Evolutionary conservation across 2,329 filamentous ascomycete genomes (phyloP).

Genomic region (Microsporum canis): DNA sequence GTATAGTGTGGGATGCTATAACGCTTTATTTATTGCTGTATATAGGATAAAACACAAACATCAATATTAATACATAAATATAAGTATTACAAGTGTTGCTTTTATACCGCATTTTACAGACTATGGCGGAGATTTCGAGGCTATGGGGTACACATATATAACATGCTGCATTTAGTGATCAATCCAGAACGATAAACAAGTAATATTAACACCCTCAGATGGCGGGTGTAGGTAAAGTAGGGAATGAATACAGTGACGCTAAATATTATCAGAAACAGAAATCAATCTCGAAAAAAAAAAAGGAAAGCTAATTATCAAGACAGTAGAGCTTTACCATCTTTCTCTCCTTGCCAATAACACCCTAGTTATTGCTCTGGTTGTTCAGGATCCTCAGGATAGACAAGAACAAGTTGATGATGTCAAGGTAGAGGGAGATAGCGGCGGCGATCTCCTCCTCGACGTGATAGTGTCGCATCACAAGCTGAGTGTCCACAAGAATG

Average conservation of each 20-base stretch:
- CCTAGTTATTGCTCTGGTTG: constrained; percentile 87
- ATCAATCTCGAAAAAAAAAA: neutral
- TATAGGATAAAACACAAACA: neutral
- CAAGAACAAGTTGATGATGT: constrained; percentile 94
- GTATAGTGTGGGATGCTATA: neutral
- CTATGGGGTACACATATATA: too few relatives aligned
- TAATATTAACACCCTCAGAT: neutral
- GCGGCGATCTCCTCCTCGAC: constrained; percentile 97
- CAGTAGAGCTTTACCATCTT: neutral
- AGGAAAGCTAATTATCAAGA: neutral
- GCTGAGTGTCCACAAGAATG: constrained; percentile 90
- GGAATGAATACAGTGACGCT: neutral
- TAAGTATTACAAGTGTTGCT: neutral
- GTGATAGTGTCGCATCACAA: constrained; percentile 91
- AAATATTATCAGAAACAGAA: neutral
- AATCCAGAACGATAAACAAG: neutral
- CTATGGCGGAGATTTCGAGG: too few relatives aligned
- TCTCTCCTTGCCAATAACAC: neutral
- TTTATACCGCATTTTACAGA: neutral
- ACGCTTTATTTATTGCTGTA: neutral
- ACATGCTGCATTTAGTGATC: neutral
- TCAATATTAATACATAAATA: neutral
- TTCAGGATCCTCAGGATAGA: constrained; percentile 93
- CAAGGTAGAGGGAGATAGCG: constrained; percentile 86
- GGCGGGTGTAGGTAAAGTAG: neutral